Evolutionary conservation across 1,284 basidiomycete genomes (phyloP).

Genomic region (Cutaneotrichosporon cutaneum): DNA sequence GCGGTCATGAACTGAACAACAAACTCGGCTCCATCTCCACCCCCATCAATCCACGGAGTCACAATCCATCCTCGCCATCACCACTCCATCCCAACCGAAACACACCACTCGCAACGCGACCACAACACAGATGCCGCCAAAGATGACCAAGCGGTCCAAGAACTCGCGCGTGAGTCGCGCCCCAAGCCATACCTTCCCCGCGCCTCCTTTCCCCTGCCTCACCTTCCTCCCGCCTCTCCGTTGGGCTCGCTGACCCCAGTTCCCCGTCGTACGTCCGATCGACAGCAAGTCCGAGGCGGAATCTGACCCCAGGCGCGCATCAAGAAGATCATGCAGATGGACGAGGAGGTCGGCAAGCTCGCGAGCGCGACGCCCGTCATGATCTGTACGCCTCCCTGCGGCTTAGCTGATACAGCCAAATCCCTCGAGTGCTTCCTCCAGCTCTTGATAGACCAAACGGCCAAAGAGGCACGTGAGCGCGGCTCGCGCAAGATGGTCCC

Average conservation of each 20-base stretch:
- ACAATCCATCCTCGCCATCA: no score
- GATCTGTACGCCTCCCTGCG: conserved; percentile 69
- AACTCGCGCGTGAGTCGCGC: conserved; percentile 36
- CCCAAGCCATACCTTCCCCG: no score
- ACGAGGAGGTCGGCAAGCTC: conserved; percentile 99
- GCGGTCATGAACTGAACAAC: no score
- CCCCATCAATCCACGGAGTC: no score
- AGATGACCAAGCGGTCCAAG: conserved; percentile 37
- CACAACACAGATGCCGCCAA: conserved; percentile 28
- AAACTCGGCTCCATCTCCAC: no score
- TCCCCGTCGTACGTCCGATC: conserved; percentile 41
- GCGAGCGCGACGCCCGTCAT: conserved; percentile 95
- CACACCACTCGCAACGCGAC: background rate
- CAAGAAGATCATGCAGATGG: conserved; percentile 99
- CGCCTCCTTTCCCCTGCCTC: background rate
- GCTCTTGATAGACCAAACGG: conserved; percentile 78
- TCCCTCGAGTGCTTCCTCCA: conserved; percentile 92
- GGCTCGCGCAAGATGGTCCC: conserved; percentile 89
- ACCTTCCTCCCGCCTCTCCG: background rate
- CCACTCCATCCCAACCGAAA: background rate
- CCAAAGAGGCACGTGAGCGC: conserved; percentile 74
- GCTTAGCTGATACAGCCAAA: conserved; percentile 66
- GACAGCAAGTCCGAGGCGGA: background rate
- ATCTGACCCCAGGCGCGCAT: conserved; percentile 71
- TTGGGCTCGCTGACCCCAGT: conserved; percentile 34